These are phyloP conservation scores for Delonix regia DNA, from an alignment of 306 rosid genomes.

Conservation along the genomic window DNA sequence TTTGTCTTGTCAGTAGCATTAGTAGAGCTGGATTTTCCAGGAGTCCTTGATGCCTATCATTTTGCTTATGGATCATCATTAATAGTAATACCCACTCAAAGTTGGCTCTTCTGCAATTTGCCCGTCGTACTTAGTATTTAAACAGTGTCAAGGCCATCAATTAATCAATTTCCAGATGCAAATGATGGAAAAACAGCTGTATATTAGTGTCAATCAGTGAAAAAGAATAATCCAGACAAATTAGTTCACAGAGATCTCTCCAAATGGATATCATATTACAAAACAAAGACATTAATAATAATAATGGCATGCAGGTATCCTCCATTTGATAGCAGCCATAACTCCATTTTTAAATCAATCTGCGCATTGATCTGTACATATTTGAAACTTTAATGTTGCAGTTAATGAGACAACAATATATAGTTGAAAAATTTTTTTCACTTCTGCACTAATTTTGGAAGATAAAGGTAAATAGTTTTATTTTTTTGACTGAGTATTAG, in stretches of 20 bases:
- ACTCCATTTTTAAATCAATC: background rate
- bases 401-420: background rate
- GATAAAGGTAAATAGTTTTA: too few relatives aligned
- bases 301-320: constrained; percentile 16
- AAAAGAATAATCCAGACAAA: constrained; percentile 37
- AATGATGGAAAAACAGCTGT: constrained; percentile 50
- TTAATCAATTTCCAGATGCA: constrained; percentile 27
- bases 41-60: constrained; percentile 12
- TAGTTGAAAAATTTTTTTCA: background rate
- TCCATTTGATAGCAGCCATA: constrained; percentile 2
- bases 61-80: constrained; percentile 27
- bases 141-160: constrained; percentile 30
- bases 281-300: constrained; percentile 24
- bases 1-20: background rate
- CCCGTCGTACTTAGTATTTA: background rate
- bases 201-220: constrained; percentile 43
- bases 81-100: constrained; percentile 6
- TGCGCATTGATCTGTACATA: background rate
- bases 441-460: background rate
- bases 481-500: too few relatives aligned
- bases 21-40: constrained; percentile 21
- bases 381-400: background rate
- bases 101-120: constrained; percentile 28
- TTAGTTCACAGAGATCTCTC: constrained; percentile 23
- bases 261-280: constrained; percentile 27